These are phyloP conservation scores for Saturnispora zaruensis DNA, from an alignment of 805 yeast species.

Conservation along the genomic window DNA sequence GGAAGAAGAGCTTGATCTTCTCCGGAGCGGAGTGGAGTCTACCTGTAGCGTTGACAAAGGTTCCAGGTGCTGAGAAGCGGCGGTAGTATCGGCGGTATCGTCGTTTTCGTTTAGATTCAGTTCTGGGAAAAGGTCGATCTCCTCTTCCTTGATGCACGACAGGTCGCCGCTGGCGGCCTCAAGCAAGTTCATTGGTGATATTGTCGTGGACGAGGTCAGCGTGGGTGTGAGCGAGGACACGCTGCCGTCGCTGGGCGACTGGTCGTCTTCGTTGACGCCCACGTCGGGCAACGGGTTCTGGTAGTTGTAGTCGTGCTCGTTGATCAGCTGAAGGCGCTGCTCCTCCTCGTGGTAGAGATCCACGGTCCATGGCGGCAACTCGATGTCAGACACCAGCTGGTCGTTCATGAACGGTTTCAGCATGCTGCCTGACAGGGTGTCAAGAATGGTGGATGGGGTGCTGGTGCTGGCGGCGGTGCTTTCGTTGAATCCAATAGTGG, in stretches of 20 bases:
- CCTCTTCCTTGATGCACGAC: not conserved
- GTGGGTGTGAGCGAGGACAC: not conserved
- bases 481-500: not conserved
- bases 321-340: not conserved
- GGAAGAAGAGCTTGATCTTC: not conserved
- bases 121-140: not conserved
- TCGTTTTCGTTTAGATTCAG: not conserved
- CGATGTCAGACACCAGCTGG: not conserved
- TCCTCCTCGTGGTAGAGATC: not conserved
- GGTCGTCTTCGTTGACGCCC: not conserved
- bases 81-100: no score
- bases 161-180: not conserved
- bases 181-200: not conserved
- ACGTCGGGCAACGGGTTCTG: not conserved
- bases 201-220: not conserved
- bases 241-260: not conserved
- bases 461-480: not conserved
- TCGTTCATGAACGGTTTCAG: not conserved
- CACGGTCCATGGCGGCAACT: constrained; percentile 1
- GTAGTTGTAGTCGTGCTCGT: not conserved
- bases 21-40: not conserved
- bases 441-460: not conserved
- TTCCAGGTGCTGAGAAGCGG: not conserved
- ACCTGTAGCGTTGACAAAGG: not conserved
- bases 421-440: not conserved